Evolutionary conservation across 805 yeast genomes (phyloP).

Genomic region (Kodamaea restingae): DNA sequence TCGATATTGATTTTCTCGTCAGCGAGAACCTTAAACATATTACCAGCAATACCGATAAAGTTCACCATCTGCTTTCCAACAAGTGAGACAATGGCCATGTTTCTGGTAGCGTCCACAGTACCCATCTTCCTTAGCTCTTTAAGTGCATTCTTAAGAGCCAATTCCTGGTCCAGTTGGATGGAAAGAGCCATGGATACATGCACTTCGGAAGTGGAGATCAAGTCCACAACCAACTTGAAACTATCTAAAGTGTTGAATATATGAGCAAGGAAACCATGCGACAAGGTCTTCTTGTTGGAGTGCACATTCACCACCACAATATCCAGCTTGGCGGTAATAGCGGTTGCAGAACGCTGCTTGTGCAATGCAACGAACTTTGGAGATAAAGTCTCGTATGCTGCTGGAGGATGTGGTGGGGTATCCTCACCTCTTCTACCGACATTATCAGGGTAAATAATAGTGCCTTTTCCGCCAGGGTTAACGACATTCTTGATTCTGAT

Average conservation of each 20-base stretch:
- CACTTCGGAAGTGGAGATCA: slow-evolving; percentile 95
- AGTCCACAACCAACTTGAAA: slow-evolving; percentile 83
- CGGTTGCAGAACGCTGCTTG: slow-evolving; percentile 76
- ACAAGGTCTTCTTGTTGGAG: slow-evolving; percentile 85
- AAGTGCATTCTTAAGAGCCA: slow-evolving; percentile 64
- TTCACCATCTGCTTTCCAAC: slow-evolving; percentile 98
- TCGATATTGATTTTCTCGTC: slow-evolving; percentile 90
- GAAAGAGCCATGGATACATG: slow-evolving; percentile 98
- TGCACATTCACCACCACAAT: slow-evolving; percentile 91
- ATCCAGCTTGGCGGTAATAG: slow-evolving; percentile 91
- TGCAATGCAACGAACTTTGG: slow-evolving; percentile 33
- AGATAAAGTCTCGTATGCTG: slow-evolving; percentile 51
- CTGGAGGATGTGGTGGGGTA: slow-evolving; percentile 95
- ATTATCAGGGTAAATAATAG: slow-evolving; percentile 90
- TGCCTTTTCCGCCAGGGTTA: slow-evolving; percentile 90
- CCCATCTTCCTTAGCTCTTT: slow-evolving; percentile 79
- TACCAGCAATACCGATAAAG: slow-evolving; percentile 93
- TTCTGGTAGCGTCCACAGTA: slow-evolving; percentile 79
- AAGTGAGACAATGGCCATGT: slow-evolving; percentile 86
- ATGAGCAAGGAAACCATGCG: slow-evolving; percentile 92
- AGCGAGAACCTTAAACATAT: slow-evolving; percentile 92
- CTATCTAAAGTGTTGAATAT: slow-evolving; percentile 84
- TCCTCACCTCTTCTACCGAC: slow-evolving; percentile 78
- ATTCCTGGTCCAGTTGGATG: slow-evolving; percentile 61
- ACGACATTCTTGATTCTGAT: slow-evolving; percentile 94